These are phyloP conservation scores for Mycena albidolilacea DNA, from an alignment of 768 basidiomycete species.

Conservation along the genomic window DNA sequence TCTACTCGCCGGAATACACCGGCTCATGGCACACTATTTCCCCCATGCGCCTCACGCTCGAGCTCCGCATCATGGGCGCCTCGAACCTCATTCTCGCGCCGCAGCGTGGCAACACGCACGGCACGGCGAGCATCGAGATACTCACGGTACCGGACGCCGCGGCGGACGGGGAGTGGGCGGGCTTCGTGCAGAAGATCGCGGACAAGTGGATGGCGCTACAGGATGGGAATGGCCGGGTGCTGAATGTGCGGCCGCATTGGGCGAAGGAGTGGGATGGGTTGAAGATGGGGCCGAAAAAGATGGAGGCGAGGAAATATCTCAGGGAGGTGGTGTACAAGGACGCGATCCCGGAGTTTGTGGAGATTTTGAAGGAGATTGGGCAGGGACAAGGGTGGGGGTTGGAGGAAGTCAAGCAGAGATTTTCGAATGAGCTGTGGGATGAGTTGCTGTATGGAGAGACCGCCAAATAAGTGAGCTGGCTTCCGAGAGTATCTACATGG, in stretches of 20 bases:
- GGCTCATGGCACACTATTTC: slow-evolving; percentile 30
- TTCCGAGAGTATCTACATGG: no score
- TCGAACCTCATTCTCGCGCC: slow-evolving; percentile 44
- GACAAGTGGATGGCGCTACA: slow-evolving; percentile 44
- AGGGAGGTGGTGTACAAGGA: slow-evolving; percentile 45
- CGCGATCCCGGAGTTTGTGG: slow-evolving; percentile 43
- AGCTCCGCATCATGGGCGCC: slow-evolving; percentile 47
- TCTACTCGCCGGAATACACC: neutral
- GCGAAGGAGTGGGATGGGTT: slow-evolving; percentile 47
- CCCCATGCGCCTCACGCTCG: slow-evolving; percentile 45
- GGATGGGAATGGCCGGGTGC: slow-evolving; percentile 35
- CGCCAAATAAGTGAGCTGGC: slow-evolving; percentile 6
- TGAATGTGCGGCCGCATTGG: slow-evolving; percentile 47
- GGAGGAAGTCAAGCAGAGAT: slow-evolving; percentile 39
- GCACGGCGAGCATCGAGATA: slow-evolving; percentile 44
- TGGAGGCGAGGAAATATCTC: slow-evolving; percentile 42
- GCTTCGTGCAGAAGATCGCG: slow-evolving; percentile 42
- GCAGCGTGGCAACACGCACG: slow-evolving; percentile 43
- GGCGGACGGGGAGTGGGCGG: slow-evolving; percentile 36
- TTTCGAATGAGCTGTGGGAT: slow-evolving; percentile 43
- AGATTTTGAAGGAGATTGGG: slow-evolving; percentile 37
- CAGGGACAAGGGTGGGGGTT: slow-evolving; percentile 35
- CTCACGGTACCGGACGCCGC: slow-evolving; percentile 43
- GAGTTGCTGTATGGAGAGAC: slow-evolving; percentile 38
- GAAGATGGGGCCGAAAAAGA: slow-evolving; percentile 35